phyloP scores from a whole-genome alignment of 2,329 filamentous ascomycete genomes.

The Fusarium sp. region DNA sequence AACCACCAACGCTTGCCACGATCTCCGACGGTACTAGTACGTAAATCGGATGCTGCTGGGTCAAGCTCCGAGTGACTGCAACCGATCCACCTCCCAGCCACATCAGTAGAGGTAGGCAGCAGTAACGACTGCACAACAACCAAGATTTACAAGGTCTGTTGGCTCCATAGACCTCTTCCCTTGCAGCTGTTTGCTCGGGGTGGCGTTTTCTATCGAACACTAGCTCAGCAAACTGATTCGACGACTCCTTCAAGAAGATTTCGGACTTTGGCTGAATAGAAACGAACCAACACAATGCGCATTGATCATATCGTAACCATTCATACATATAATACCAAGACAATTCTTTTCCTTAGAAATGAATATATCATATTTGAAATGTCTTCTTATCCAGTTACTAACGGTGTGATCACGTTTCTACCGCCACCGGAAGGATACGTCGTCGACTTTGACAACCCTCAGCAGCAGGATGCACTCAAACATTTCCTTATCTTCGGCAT shows the following conservation, averaged over 20 bases:
- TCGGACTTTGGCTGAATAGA: background rate
- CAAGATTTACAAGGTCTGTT: background rate
- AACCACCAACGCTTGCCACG: too few relatives aligned
- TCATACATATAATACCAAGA: background rate
- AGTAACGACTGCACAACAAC: accelerated
- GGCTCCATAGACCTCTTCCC: accelerated
- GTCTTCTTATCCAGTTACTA: slow-evolving; percentile 22
- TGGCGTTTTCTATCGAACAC: background rate
- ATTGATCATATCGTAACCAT: background rate
- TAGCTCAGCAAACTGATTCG: background rate
- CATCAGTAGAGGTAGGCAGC: too few relatives aligned
- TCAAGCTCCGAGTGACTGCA: accelerated
- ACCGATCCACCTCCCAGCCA: background rate
- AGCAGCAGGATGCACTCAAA: slow-evolving; percentile 29
- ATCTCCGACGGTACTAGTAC: background rate
- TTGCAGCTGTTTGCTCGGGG: background rate
- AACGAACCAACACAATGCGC: background rate
- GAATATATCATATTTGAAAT: background rate
- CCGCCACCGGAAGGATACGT: slow-evolving; percentile 43
- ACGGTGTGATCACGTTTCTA: slow-evolving; percentile 39
- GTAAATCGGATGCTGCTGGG: background rate
- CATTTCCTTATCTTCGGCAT: slow-evolving; percentile 43
- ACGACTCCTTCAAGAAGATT: background rate
- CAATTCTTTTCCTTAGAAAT: background rate
- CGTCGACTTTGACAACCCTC: slow-evolving; percentile 46